Evolutionary conservation across 164 flowering plant genomes (phyloP).

Genomic region (Brasenia schreberi): DNA sequence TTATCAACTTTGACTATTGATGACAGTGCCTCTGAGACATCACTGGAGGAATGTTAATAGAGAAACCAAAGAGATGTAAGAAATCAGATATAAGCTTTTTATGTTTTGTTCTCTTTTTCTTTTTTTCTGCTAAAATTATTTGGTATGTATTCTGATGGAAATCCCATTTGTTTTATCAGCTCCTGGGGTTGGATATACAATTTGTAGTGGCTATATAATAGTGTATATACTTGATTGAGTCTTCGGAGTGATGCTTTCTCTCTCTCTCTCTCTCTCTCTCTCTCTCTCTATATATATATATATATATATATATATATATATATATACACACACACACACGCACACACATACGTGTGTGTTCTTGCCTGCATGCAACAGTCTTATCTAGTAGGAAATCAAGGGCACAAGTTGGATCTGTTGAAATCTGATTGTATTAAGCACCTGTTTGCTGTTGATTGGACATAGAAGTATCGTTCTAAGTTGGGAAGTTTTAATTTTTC

Average conservation of each 20-base stretch:
- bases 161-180: not conserved
- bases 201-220: not conserved
- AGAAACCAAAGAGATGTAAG: conserved; percentile 6
- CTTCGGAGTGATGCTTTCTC: not conserved
- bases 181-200: not conserved
- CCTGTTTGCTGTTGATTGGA: too few species aligned
- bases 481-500: too few species aligned
- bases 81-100: not conserved
- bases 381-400: too few species aligned
- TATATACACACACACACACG: not conserved
- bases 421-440: too few species aligned
- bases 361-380: too few species aligned
- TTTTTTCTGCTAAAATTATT: too few species aligned
- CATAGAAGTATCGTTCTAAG: too few species aligned
- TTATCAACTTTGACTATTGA: conserved; percentile 56
- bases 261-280: not conserved
- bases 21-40: conserved; percentile 70
- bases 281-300: too few species aligned
- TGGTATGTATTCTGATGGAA: not conserved
- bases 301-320: too few species aligned
- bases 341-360: too few species aligned
- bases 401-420: too few species aligned
- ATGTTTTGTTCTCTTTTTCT: not conserved
- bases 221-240: not conserved
- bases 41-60: conserved; percentile 31